Base-by-base conservation (phyloP, 2,329 filamentous ascomycete genomes). In the Nothopassalora personata region DNA sequence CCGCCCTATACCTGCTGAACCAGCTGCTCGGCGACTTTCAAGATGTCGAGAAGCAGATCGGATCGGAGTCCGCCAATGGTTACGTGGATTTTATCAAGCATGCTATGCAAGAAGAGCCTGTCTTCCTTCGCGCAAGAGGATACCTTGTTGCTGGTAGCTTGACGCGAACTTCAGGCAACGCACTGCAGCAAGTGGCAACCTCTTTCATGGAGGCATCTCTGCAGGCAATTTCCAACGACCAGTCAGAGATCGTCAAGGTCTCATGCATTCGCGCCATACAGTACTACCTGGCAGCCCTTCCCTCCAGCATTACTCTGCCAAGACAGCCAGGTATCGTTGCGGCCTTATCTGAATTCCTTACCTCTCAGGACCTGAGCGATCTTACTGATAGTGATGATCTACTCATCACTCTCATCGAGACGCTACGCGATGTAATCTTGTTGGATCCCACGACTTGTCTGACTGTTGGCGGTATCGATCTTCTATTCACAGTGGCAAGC, bases 331-430 rank as follows among this genome's bases (percentile, higher is more conserved):
- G 80, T 5, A 82, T 88, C 52, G 80, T 88, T 60, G 74, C 77
- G 1, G 80, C 85, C 23, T 79, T 90, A 45, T 83, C 83, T 1
- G 80, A 87, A 36, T 99, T 92, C 74, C 82, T 97, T 66, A 83
- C 87, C 48, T 79, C 83, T 15, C 91, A 93, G 71, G 91, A 97
- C 68, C 80, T 94, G 52, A 84, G 83, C 54, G 92, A 97, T 18
- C 82, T 96, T 51, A 86, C 89, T 56, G 92, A 97, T 63, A 89
- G 90, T 10, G 93, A 97, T 66, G 94, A 99, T 73, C 83, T 97
- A 56, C 86, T 97, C 65, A 90, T 96, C 13, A 93, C 92, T 0
- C 80, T 99, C 33, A 89, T 93, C 5, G 91, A 97, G 74, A 89
- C 92, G 0, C 80, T 97, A 3, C 85, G 91, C 54, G 86, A 91